Evolutionary conservation across 148 eudicot genomes (phyloP).

Genomic region (Silene uniflora): DNA sequence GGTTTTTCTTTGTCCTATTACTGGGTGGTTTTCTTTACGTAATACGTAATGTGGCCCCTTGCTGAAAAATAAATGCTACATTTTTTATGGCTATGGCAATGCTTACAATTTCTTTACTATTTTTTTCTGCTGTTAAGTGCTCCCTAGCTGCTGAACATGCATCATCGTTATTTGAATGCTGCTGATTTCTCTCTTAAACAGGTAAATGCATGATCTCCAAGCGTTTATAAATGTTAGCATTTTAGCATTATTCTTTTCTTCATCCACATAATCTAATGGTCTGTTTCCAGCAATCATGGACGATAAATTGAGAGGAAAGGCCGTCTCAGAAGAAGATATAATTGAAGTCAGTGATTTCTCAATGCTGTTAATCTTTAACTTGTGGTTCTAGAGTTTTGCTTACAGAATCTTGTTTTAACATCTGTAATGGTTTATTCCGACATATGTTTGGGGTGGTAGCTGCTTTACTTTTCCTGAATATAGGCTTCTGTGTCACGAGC

Average conservation of each 20-base stretch:
- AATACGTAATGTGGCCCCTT: not conserved
- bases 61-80: not conserved
- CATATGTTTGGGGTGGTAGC: conserved; percentile 5
- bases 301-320: conserved; percentile 72
- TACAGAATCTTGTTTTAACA: conserved; percentile 7
- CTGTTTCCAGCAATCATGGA: conserved; percentile 93
- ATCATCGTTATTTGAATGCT: conserved; percentile 16
- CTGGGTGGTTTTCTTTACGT: not conserved
- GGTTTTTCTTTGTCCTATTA: not conserved
- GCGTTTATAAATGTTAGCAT: conserved; percentile 36
- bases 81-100: not conserved
- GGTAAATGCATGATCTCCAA: conserved; percentile 38
- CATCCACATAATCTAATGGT: conserved; percentile 49
- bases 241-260: conserved; percentile 30
- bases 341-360: conserved; percentile 64
- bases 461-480: not conserved
- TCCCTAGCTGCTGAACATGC: not conserved
- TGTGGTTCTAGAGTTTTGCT: not conserved
- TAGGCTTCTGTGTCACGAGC: not conserved
- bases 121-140: not conserved
- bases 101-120: not conserved
- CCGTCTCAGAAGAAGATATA: conserved; percentile 74
- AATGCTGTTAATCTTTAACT: conserved; percentile 13
- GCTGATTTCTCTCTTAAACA: conserved; percentile 28
- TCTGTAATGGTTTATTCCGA: not conserved